Evolutionary conservation across 768 basidiomycete species (phyloP), one percentile per base, ranked within the genome.

Genomic region (Crucibulum laeve): DNA sequence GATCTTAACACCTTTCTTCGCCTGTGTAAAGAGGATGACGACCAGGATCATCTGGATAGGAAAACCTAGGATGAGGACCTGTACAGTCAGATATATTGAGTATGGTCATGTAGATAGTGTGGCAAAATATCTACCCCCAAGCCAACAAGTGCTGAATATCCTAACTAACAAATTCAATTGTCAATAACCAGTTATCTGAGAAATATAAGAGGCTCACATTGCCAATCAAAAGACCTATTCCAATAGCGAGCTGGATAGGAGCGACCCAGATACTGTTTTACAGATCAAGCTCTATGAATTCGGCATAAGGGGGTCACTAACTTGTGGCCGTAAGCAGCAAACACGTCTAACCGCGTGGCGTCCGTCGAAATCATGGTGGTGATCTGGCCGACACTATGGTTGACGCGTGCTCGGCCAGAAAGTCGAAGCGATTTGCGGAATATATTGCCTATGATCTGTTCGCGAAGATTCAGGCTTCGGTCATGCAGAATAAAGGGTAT

Each of bases 81-180:
- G 46, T n/a, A 15, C 24, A 22, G 34, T n/a, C 3, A 37, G 24
- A 43, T 19, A 5, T 33, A 18, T 22, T 40, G 43, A 17, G 21
- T 22, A 30, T 32, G 33, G 24, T 44, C 4, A 56, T 40, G 10
- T 49, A 46, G 10, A 55, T 5, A 8, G 7, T 23, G 15, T 23
- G 24, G n/a, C 18, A 38, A 28, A 35, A 22, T 32, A 52, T 58
- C 36, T 55, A 70, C 70, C 3, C 63, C 76, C 23, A 77, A 57
- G 10, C 72, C 76, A 28, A 80, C 77, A 3, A 82, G 64, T 0
- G 76, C 79, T 14, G 77, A 78, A 51, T 71, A 71, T 3, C 78
- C 76, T n/a, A 80, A 57, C 62, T 74, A 32, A 4, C 40, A 18
- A 36, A 17, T 17, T 17, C 21, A 30, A 37, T 46, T 14, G 44